Base-by-base conservation (phyloP, 1,139 yeast genomes). In the Entelexis sorbosivorans region DNA sequence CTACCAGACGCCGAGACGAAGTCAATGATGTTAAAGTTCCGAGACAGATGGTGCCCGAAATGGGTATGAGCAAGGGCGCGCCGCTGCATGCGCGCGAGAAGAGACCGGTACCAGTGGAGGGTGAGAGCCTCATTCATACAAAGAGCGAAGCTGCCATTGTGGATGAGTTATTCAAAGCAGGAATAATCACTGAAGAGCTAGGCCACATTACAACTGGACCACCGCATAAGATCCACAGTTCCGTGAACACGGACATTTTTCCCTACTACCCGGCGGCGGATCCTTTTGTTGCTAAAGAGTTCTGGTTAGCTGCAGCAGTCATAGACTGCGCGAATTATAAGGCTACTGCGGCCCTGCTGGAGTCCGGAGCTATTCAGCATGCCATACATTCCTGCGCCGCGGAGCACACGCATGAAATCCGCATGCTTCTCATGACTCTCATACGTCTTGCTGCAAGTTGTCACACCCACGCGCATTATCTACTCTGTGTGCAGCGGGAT, bases 371-470 rank as follows among this genome's bases (percentile, higher is more conserved):
- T 0, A 44, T 52, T 10, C 53, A 52, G 33, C 7, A 16, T n/a
- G 49, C 51, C 1, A 2, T 52, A 11, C 3, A n/a, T 4, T 13
- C 19, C 0, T 24, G n/a, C 16, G 11, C 33, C 17, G 2, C 2
- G 8, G 19, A 29, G 20, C 11, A 10, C 19, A 36, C 35, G 6
- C 26, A 13, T 4, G 44, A 22, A 9, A 31, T 22, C 17, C 42
- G 33, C 7, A 22, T 38, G 38, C 38, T 39, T 5, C 53, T 52
- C 6, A 29, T 52, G 2, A 33, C 35, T 9, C 39, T 52, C 10
- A 39, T 52, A 2, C 29, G 55, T 13, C 49, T 50, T 1, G 55
- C 44, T 3, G 49, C 47, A 2, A 33, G 51, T 11, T 38, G 47
- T 17, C 11, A 24, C 7, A 24, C 38, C 3, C 32, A 31, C 10